Evolutionary conservation across 257 asterid genomes (phyloP), one percentile per base, ranked within the genome.

Genomic region (Fraxinus excelsior): DNA sequence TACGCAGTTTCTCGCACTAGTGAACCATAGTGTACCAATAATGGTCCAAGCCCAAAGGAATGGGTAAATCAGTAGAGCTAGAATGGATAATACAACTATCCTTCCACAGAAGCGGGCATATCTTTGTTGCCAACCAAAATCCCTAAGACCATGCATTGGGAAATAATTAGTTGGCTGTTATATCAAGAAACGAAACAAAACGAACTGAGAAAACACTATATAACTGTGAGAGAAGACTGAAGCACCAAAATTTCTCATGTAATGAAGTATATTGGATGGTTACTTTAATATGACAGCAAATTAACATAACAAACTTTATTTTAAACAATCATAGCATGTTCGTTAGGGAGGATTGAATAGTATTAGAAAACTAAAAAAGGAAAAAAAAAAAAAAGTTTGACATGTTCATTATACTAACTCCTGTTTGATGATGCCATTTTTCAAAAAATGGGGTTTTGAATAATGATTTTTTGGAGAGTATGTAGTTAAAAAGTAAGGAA

Each of bases 51-150:
- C 85, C 84, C 86, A 86, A 80, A 95, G 97, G 79, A 95, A 95
- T 64, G 99, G 99, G 76, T 90, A 95, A 38, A 95, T 96, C 75
- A 93, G 81, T 79, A 88, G 37, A 74, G 86, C 88, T 79, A 95
- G 96, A 83, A 91, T 72, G 11, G 98, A 90, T 38, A 95, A 92
- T 75, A 95, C 98, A 51, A 86, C 93, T 67, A 88, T 75, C 82
- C 98, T 87, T 81, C 99, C 98, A 86, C 91, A 84, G 79, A 91
- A 95, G 73, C 96, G 99, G 53, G 87, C 91, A 69, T 88, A 87
- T 74, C 96, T 84, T 84, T 95, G 99, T 83, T 95, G 97, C 93
- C 88, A 87, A 79, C 99, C 99, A 78, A 95, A 90, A 89, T 95
- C 99, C 89, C 98, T 95, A 74, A 74, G 67, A 60, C 70, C 77